Base-by-base conservation (phyloP, 306 rosid species). In the Boehmeria nivea region DNA sequence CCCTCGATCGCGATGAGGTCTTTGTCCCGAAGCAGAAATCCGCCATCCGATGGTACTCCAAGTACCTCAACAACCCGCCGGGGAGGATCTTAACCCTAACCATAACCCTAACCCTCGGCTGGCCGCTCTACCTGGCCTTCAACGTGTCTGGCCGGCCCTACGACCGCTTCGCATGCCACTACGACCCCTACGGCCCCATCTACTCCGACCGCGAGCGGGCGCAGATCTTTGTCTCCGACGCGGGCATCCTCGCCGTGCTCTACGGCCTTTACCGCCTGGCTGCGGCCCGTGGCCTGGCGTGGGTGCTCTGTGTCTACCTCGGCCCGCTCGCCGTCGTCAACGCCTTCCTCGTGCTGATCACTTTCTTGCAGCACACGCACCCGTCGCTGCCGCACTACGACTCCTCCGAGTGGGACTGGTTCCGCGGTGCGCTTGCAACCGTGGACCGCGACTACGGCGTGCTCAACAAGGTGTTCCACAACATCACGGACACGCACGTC, bases 321-420 rank as follows among this genome's bases (percentile, higher is more conserved):
- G 87, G 66, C 31, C 98, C 98, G 1, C 43, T 91, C 69, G 46
- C 84, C 31, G 72, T 91, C 8, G 98, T 91, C 33, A 91, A 91
- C 45, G 96, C 75, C 4, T 91, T 82, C 69, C 69, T 91, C 64
- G 98, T 91, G 20, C 43, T 87, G 73, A 91, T 91, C 57, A 91
- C 98, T n/a, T 87, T 1, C 67, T 68, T 91, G 80, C 98, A 91
- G 76, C 98, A 91, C 53, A 91, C 98, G 46, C 98, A 91, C 67
- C 82, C 93, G 1, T 69, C 98, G 6, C 67, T 91, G 76, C 98
- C 98, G 0, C 98, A 84, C 52, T 91, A 91, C 36, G 88, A 84
- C 66, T 69, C 89, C 4, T 75, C 87, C 0, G 98, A 91, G 68
- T 91, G 98, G 98, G 93, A 87, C 67, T 91, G 98, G 98, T 37